Evolutionary conservation across 257 asterid species (phyloP).

Genomic region (Voacanga thouarsii): DNA sequence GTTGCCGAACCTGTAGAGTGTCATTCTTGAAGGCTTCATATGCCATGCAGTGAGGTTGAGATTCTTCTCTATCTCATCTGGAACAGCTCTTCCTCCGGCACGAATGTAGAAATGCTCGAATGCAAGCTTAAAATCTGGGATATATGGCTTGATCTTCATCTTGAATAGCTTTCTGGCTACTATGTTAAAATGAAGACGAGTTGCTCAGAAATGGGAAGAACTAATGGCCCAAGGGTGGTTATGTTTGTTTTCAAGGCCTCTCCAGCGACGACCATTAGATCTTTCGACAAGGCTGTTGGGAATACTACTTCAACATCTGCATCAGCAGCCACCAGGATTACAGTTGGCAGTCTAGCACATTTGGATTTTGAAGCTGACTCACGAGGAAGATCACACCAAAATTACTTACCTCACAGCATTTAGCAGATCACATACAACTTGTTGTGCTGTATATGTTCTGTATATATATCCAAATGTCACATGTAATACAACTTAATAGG

Average conservation of each 20-base stretch:
- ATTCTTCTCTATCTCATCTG: conserved; percentile 32
- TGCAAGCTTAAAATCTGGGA: conserved; percentile 38
- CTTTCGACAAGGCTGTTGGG: conserved; percentile 30
- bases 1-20: conserved; percentile 37
- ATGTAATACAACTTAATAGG: too few species aligned
- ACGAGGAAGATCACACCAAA: too few species aligned
- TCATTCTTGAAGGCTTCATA: conserved; percentile 48
- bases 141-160: conserved; percentile 19
- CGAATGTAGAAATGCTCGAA: conserved; percentile 44
- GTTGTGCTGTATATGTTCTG: too few species aligned
- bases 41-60: conserved; percentile 23
- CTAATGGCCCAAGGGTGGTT: conserved; percentile 31
- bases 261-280: conserved; percentile 28
- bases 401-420: too few species aligned
- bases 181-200: conserved; percentile 12
- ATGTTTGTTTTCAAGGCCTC: conserved; percentile 30
- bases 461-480: too few species aligned
- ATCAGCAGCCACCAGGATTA: too few species aligned
- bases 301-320: too few species aligned
- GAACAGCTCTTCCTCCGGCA: conserved; percentile 35
- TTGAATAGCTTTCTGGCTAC: conserved; percentile 20
- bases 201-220: conserved; percentile 36
- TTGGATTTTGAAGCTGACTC: too few species aligned
- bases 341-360: too few species aligned
- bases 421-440: too few species aligned